Conservation (phyloP, 2,329 filamentous ascomycete genomes). For the Zymoseptoria passerinii region DNA sequence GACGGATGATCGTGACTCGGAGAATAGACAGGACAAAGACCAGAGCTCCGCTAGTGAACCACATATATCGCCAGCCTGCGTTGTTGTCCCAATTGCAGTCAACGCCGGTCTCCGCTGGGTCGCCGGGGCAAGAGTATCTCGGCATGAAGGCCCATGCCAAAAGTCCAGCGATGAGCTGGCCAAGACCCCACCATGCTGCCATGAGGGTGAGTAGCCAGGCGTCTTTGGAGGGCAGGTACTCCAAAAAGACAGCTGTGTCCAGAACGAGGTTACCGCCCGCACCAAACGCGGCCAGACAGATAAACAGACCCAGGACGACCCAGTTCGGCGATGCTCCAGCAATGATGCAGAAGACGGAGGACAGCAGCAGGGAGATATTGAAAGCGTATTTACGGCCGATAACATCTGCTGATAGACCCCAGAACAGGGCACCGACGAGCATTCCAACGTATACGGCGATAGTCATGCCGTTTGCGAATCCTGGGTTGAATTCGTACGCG, state of each 20-base stretch:
- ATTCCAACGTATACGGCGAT: conserved; percentile 53
- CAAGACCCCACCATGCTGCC: conserved; percentile 49
- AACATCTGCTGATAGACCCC: conserved; percentile 59
- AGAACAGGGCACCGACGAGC: conserved; percentile 54
- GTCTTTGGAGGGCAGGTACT: conserved; percentile 49
- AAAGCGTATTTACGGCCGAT: conserved; percentile 62
- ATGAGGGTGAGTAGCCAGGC: conserved; percentile 60
- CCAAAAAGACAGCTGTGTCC: conserved; percentile 53
- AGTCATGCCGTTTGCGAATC: conserved; percentile 48
- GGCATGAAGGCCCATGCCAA: conserved; percentile 48
- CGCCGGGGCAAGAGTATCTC: conserved; percentile 39
- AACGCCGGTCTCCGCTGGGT: conserved; percentile 20
- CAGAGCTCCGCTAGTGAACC: conserved; percentile 45
- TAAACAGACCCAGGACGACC: conserved; percentile 55
- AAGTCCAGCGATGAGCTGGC: conserved; percentile 45
- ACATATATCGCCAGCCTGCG: conserved; percentile 51
- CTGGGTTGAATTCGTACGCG: conserved; percentile 49
- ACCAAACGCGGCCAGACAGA: conserved; percentile 56
- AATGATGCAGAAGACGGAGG: conserved; percentile 53
- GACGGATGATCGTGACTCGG: conserved; percentile 46
- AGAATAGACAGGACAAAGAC: conserved; percentile 47
- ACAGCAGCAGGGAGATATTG: conserved; percentile 58
- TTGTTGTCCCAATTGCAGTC: conserved; percentile 46
- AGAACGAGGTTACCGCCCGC: conserved; percentile 56
- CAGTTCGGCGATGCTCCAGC: conserved; percentile 61